Conservation (phyloP, 139 green algal species). For the Chlamydomonas schloesseri region DNA sequence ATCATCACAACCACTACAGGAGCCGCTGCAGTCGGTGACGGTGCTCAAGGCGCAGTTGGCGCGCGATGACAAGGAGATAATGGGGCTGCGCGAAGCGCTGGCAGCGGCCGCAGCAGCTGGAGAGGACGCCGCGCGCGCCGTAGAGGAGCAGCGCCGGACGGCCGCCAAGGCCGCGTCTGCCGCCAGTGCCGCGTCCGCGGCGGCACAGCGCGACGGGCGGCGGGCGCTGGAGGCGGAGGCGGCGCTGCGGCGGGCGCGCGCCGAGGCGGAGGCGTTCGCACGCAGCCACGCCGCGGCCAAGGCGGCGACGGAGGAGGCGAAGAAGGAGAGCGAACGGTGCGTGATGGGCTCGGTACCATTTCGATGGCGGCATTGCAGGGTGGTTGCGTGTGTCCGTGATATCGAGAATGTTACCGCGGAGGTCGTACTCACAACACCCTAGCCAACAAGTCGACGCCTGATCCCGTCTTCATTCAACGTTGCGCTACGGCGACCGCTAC, state of each 20-base stretch:
- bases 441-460: neutral
- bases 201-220: neutral
- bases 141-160: neutral
- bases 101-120: neutral
- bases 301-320: conserved; percentile 3
- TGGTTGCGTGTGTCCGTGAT: no score
- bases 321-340: neutral
- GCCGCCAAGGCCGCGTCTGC: neutral
- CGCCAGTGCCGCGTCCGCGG: neutral
- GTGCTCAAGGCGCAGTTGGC: conserved; percentile 33
- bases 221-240: neutral
- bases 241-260: neutral
- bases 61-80: conserved; percentile 11
- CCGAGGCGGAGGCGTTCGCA: neutral
- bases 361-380: no score
- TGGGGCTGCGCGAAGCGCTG: neutral
- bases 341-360: no score
- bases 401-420: no score
- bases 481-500: no score
- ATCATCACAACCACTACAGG: neutral
- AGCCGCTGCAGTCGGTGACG: conserved; percentile 21
- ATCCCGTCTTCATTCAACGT: no score
- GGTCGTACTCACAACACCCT: no score
- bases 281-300: neutral
- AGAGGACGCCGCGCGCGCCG: neutral